These are phyloP conservation scores for Elsinoe batatas DNA, from an alignment of 2,329 filamentous ascomycete genomes.

Conservation along the genomic window DNA sequence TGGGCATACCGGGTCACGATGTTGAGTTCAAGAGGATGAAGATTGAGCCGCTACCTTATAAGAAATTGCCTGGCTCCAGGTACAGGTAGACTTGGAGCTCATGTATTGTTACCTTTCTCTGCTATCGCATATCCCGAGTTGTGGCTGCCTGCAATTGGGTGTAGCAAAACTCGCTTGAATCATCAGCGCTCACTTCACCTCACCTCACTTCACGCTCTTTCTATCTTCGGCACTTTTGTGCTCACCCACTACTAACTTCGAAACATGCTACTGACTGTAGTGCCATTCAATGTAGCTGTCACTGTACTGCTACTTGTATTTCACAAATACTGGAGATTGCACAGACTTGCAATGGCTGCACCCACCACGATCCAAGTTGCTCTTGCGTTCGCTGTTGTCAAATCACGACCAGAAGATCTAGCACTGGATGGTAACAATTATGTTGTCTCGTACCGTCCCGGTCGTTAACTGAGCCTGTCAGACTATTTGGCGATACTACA, in stretches of 20 bases:
- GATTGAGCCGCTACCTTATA: conserved; percentile 57
- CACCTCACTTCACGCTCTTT: background rate
- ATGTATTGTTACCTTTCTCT: background rate
- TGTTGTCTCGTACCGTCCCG: background rate
- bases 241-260: background rate
- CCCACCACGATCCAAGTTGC: conserved; percentile 3
- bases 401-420: conserved; percentile 24
- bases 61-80: conserved; percentile 43
- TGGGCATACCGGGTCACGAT: conserved; percentile 64
- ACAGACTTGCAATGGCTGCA: background rate
- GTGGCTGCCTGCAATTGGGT: background rate
- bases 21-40: conserved; percentile 77
- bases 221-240: background rate
- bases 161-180: background rate
- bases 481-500: background rate
- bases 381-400: conserved; percentile 17
- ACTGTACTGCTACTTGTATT: background rate
- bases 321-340: background rate
- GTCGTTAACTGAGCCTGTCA: background rate
- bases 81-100: conserved; percentile 30
- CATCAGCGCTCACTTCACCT: background rate
- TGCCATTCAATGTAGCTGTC: background rate
- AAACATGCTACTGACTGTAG: background rate
- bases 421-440: conserved; percentile 17
- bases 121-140: background rate